Base-by-base conservation (phyloP, 768 basidiomycete species). In the Boletus fagicola region DNA sequence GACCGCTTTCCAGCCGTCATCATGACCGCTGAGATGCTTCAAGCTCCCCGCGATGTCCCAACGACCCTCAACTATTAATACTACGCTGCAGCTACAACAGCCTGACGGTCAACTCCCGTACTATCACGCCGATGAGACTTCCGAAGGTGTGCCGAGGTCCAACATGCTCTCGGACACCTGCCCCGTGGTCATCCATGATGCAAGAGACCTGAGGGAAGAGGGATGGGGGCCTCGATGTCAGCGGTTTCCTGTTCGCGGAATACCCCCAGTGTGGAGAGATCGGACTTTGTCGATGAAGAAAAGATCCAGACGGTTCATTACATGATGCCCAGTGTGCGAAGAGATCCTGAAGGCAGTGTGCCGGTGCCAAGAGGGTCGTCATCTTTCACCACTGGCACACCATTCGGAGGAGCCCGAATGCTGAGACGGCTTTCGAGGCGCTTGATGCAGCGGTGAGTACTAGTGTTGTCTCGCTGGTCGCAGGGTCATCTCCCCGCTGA, bases 201-300 rank as follows among this genome's bases (percentile, higher is more conserved):
- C 36, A 20, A 36, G 48, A n/a, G 30, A 36, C 22, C n/a, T n/a
- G n/a, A 49, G 10, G 15, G 18, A 45, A n/a, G 57, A 22, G 4
- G 35, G 16, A 2, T 47, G 50, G 28, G 28, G 26, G 26, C 1
- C 56, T 51, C 8, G 58, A 59, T 3, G 5, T 12, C 36, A 33
- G 15, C 9, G 49, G 56, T 9, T 50, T 57, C n/a, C 31, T 28
- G 39, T 57, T 39, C 33, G 46, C 11, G 6, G 43, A 28, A 5
- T 43, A 15, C 33, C 53, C 53, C 57, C 46, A 45, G 56, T 7
- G 54, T 43, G 22, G 51, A 54, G 31, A 56, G 35, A 24, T n/a
- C n/a, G n/a, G 31, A 26, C 2, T 28, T 53, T 54, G n/a, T 42
- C n/a, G n/a, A 43, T 6, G 13, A 43, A 8, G 40, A 43, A n/a